A percentile compares a stretch with the other conserved stretches of the same genome.
phyloP scores from a whole-genome alignment of 2,329 filamentous ascomycete species.

The Annulohypoxylon truncatum region DNA sequence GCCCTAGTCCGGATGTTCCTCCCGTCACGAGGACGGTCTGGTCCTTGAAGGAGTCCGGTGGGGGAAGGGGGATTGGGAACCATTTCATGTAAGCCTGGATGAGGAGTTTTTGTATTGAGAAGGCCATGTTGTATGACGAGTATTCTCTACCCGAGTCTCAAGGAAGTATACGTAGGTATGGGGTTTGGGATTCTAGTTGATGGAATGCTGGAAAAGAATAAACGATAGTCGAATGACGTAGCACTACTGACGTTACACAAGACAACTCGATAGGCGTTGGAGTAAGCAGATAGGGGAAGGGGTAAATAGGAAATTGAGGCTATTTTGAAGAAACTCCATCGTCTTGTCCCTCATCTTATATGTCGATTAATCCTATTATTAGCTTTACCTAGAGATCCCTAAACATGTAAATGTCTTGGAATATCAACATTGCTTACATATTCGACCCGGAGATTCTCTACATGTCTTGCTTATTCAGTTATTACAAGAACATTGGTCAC shows the following conservation, averaged over 20 bases:
- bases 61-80: constrained; percentile 43
- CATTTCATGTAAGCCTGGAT: constrained; percentile 46
- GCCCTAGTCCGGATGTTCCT: constrained; percentile 55
- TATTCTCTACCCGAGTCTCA: neutral
- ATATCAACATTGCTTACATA: neutral
- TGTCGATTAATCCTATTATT: neutral
- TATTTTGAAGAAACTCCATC: neutral
- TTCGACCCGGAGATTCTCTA: constrained; percentile 15
- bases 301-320: neutral
- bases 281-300: neutral
- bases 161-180: neutral
- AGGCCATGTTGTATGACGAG: constrained; percentile 26
- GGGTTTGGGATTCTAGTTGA: neutral
- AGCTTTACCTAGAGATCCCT: neutral
- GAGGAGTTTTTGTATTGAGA: constrained; percentile 15
- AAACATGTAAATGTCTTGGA: neutral
- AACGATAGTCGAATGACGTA: neutral
- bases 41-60: constrained; percentile 39
- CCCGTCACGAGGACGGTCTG: constrained; percentile 56
- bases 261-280: neutral
- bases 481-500: neutral
- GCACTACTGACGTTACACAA: neutral
- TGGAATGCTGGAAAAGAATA: neutral
- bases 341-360: neutral
- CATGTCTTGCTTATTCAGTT: neutral